Evolutionary conservation across 805 yeast species (phyloP).

Genomic region (Yarrowia divulgata): DNA sequence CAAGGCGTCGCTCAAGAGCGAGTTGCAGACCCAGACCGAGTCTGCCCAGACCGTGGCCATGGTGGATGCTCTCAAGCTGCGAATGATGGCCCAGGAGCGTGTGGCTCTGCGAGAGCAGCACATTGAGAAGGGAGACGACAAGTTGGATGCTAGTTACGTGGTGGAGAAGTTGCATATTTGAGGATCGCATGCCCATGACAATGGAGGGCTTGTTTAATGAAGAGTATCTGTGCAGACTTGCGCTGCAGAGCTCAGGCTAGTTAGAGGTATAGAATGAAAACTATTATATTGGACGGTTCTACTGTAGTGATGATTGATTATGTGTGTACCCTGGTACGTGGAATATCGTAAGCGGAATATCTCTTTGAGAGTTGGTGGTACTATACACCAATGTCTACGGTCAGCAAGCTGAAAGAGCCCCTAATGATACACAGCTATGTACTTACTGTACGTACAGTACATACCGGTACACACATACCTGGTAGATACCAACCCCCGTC

Average conservation of each 20-base stretch:
- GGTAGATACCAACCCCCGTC: too few species aligned
- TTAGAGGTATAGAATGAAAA: constrained; percentile 11
- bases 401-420: too few species aligned
- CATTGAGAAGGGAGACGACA: constrained; percentile 19
- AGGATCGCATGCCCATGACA: neutral
- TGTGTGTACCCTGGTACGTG: too few species aligned
- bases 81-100: constrained; percentile 34
- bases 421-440: too few species aligned
- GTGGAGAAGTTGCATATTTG: constrained; percentile 37
- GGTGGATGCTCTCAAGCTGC: constrained; percentile 15
- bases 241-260: neutral
- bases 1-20: neutral
- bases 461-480: too few species aligned
- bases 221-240: neutral
- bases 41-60: constrained; percentile 15
- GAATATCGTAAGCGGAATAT: too few species aligned
- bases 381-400: too few species aligned
- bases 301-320: too few species aligned
- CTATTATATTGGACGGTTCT: neutral
- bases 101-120: constrained; percentile 21
- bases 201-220: neutral
- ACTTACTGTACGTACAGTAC: too few species aligned
- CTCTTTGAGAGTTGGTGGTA: too few species aligned
- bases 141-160: constrained; percentile 27
- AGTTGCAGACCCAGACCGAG: constrained; percentile 25